Base-by-base conservation (phyloP, 192 early-diverging fungal species). In the Backusella westeae region DNA sequence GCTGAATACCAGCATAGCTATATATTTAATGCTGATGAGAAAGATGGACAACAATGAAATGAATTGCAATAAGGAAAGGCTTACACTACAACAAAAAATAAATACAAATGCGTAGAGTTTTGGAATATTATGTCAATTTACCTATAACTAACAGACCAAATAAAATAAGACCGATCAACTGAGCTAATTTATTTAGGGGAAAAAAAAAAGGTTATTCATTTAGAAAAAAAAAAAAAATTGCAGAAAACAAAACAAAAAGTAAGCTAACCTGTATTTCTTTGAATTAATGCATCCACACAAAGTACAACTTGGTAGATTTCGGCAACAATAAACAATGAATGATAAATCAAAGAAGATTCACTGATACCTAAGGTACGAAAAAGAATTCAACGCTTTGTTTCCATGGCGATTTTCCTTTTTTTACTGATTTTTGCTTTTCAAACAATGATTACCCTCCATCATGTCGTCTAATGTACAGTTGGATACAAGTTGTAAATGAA, bases 281-380 rank as follows among this genome's bases (percentile, higher is more conserved):
- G 78, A 34, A 73, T 56, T 5, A 83, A 73, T n/a, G 82, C 82
- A 67, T 83, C 82, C 14, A 80, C 41, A 65, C 78, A 79, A 14
- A 83, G 66, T 9, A 78, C 23, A 12, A 83, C 77, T 52, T 83
- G 82, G 66, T 80, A 83, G 17, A 75, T 74, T 63, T 83, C 78
- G 10, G 75, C 34, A 53, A 77, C 72, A 32, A 83, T 83, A 44
- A 83, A 83, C 4, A 83, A 35, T 41, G 73, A 74, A 59, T 83
- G 82, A 68, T 83, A 83, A 34, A 83, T 83, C 35, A 83, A 74
- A 75, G 80, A 78, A 23, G 82, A 83, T 35, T 77, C 74, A 34
- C 78, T 80, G 49, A 83, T 67, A 69, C 82, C 80, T 81, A 77
- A 29, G 41, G 14, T 32, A 74, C 4, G 32, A 21, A 29, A 23